Evolutionary conservation across 2,329 filamentous ascomycete species (phyloP).

Genomic region (Tolypocladium ovalisporum): DNA sequence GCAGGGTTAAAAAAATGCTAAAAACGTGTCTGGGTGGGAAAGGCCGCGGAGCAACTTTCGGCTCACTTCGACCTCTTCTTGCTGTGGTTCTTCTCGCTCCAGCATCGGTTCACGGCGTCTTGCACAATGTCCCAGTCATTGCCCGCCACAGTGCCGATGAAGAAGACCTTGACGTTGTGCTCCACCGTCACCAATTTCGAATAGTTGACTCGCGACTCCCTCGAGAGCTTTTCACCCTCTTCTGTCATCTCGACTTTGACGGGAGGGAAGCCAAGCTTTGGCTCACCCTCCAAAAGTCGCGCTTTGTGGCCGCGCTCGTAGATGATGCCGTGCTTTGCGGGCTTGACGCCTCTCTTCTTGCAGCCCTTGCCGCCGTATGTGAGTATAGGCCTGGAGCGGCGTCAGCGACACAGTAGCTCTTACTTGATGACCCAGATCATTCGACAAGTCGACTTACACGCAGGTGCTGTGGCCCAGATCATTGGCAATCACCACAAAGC

Average conservation of each 20-base stretch:
- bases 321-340: slow-evolving; percentile 42
- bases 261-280: slow-evolving; percentile 34
- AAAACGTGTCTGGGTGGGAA: background rate
- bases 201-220: slow-evolving; percentile 46
- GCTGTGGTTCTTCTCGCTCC: slow-evolving; percentile 31
- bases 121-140: slow-evolving; percentile 29
- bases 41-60: background rate
- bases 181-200: slow-evolving; percentile 44
- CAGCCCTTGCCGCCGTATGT: slow-evolving; percentile 44
- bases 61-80: slow-evolving; percentile 15
- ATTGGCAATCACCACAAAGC: slow-evolving; percentile 43
- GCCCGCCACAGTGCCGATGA: slow-evolving; percentile 36
- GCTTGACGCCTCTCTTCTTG: slow-evolving; percentile 40
- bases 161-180: slow-evolving; percentile 46
- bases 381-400: slow-evolving; percentile 35
- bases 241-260: slow-evolving; percentile 32
- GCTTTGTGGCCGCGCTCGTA: slow-evolving; percentile 24
- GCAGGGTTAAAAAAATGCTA: background rate
- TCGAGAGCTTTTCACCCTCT: slow-evolving; percentile 32
- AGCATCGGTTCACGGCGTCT: slow-evolving; percentile 37
- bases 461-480: slow-evolving; percentile 43
- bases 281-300: slow-evolving; percentile 27
- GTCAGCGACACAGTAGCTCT: background rate
- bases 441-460: slow-evolving; percentile 29
- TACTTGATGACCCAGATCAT: background rate